Evolutionary conservation across 306 rosid genomes (phyloP).

Genomic region (Dryas alaskensis): DNA sequence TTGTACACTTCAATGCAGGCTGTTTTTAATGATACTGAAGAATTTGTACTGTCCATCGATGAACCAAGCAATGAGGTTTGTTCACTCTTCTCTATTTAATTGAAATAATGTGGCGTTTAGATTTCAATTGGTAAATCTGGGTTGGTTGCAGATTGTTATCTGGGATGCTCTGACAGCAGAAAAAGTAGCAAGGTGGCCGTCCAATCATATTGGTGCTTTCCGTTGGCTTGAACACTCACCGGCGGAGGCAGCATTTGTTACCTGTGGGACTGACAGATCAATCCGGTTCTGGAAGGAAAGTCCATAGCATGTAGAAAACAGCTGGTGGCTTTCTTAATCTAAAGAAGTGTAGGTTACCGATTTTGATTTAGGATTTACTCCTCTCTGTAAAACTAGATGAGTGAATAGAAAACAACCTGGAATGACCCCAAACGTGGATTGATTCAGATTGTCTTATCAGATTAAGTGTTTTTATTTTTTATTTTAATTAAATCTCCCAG

Average conservation of each 20-base stretch:
- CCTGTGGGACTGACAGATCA: constrained; percentile 86
- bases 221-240: constrained; percentile 95
- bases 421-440: neutral
- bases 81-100: constrained; percentile 21
- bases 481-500: neutral
- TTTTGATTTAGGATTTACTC: neutral
- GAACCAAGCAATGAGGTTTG: constrained; percentile 87
- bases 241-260: constrained; percentile 61
- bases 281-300: constrained; percentile 83
- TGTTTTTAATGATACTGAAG: constrained; percentile 72
- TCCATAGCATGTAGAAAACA: constrained; percentile 20
- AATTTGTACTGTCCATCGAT: constrained; percentile 77
- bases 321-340: neutral
- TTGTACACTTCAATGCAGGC: constrained; percentile 51
- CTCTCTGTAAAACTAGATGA: constrained; percentile 3
- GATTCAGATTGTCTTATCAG: neutral
- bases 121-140: constrained; percentile 27
- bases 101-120: neutral
- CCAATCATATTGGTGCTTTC: constrained; percentile 80
- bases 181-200: constrained; percentile 78
- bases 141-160: constrained; percentile 59
- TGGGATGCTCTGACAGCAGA: constrained; percentile 93
- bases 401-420: neutral
- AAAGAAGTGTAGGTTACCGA: constrained; percentile 14
- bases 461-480: neutral